Conservation (phyloP, 306 rosid genomes). For the Dryas alaskensis region DNA sequence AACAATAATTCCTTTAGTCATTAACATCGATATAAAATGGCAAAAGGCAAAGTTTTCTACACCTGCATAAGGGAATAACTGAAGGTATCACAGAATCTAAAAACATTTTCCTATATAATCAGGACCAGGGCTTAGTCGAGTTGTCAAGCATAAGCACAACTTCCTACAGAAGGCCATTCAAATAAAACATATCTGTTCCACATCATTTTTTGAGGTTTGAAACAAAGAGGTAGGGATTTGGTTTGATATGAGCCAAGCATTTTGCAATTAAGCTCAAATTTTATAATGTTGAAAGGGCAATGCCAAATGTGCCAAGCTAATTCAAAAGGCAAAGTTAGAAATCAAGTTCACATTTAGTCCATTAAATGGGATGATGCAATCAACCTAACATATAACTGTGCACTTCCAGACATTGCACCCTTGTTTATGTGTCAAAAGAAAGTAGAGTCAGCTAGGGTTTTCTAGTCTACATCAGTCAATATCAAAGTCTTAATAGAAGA, state of each 20-base stretch:
- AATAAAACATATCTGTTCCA: background rate
- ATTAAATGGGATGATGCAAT: too few species aligned
- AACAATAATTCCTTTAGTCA: background rate
- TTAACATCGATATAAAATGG: background rate
- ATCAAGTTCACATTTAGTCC: too few species aligned
- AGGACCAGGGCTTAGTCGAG: background rate
- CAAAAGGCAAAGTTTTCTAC: background rate
- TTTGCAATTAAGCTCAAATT: background rate
- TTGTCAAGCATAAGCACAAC: background rate
- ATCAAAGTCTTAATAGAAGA: background rate
- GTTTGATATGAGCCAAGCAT: background rate
- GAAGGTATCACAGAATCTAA: background rate
- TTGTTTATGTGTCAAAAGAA: too few species aligned
- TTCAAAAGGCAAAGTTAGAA: too few species aligned
- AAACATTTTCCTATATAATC: background rate
- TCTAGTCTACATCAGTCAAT: background rate
- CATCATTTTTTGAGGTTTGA: background rate
- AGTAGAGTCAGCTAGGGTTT: background rate
- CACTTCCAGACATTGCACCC: too few species aligned
- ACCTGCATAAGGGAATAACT: background rate
- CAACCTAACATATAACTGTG: too few species aligned
- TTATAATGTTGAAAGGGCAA: too few species aligned
- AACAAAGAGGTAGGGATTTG: background rate
- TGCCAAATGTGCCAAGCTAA: too few species aligned
- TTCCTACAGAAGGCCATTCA: background rate